phyloP scores from a whole-genome alignment of 2,329 filamentous ascomycete species.

The Cordyceps sp. region DNA sequence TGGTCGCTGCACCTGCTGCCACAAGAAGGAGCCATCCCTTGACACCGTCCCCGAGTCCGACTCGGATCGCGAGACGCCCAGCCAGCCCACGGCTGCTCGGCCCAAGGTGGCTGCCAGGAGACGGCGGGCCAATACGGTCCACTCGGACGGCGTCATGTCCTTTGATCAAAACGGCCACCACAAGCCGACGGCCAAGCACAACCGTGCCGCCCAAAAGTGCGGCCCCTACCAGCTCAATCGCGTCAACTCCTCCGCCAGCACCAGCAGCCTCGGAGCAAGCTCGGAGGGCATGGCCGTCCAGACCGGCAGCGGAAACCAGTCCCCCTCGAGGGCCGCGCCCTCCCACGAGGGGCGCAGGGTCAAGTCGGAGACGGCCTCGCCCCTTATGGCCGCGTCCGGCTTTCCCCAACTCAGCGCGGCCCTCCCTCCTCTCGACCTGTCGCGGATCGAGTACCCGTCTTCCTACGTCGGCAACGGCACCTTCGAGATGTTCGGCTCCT shows the following conservation, averaged over 20 bases:
- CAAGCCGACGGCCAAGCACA: slow-evolving; percentile 44
- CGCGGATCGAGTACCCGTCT: slow-evolving; percentile 33
- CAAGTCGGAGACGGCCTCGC: slow-evolving; percentile 46
- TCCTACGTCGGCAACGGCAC: slow-evolving; percentile 24
- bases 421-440: slow-evolving; percentile 41
- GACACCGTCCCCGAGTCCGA: slow-evolving; percentile 50
- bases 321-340: slow-evolving; percentile 15
- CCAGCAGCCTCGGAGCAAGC: slow-evolving; percentile 28
- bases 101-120: slow-evolving; percentile 28
- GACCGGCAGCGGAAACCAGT: slow-evolving; percentile 15
- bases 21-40: slow-evolving; percentile 43
- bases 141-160: slow-evolving; percentile 40
- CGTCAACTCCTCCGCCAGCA: slow-evolving; percentile 39
- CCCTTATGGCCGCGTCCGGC: slow-evolving; percentile 31
- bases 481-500: slow-evolving; percentile 35
- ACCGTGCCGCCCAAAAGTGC: slow-evolving; percentile 42
- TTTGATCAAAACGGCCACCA: slow-evolving; percentile 50
- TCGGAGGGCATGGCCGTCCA: slow-evolving; percentile 23
- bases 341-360: slow-evolving; percentile 33
- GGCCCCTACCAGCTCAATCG: slow-evolving; percentile 44
- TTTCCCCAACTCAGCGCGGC: slow-evolving; percentile 35
- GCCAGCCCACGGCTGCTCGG: slow-evolving; percentile 11
- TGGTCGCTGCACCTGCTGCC: slow-evolving; percentile 45
- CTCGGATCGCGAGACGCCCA: slow-evolving; percentile 29
- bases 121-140: slow-evolving; percentile 43